Evolutionary conservation across 2,329 filamentous ascomycete species (phyloP), one percentile per base, ranked within the genome.

Genomic region (Penicillium sp.): DNA sequence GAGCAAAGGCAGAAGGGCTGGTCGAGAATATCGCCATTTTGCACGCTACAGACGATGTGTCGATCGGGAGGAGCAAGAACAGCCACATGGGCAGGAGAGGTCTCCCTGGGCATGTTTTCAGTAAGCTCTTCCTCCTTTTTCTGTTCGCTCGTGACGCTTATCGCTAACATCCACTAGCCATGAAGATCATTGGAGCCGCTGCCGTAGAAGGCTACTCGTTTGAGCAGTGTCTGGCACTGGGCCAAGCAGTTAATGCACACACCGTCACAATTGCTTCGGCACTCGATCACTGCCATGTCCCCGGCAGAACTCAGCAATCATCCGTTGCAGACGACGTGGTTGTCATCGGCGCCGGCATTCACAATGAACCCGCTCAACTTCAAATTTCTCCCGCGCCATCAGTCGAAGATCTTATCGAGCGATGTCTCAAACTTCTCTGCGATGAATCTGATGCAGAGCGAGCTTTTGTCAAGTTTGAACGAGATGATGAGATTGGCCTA

Each of bases 331-430:
- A 48, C 17, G 38, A 57, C 35, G 52, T 52, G 11, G 56, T 63
- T 37, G 60, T 60, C 4, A 17, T 63, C 5, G 60, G 60, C n/a
- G 60, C 58, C 45, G 60, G 60, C 39, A 63, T 63, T 38, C 60
- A 63, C 51, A 63, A 63, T 47, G 60, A 63, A 22, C 60, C 60
- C 8, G 60, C 51, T 7, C 55, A 55, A 37, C 50, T 58, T 38
- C 57, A 56, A 2, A 55, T 63, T 45, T 58, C 60, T 4, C 57
- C 57, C 20, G 54, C 57, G 28, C 57, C 60, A 2, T 53, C 54
- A 1, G 57, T 60, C 38, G 60, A 63, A n/a, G 45, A 63, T 31
- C 41, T 63, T 1, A 56, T 63, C 1, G 49, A 41, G 35, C 37
- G 37, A 6, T 39, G 35, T n/a, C 49, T 52, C 34, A 41, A 52